A percentile compares a stretch with the other conserved stretches of the same genome.
phyloP scores from a whole-genome alignment of 2,329 filamentous ascomycete genomes.

The Coleophoma eucalyptorum region DNA sequence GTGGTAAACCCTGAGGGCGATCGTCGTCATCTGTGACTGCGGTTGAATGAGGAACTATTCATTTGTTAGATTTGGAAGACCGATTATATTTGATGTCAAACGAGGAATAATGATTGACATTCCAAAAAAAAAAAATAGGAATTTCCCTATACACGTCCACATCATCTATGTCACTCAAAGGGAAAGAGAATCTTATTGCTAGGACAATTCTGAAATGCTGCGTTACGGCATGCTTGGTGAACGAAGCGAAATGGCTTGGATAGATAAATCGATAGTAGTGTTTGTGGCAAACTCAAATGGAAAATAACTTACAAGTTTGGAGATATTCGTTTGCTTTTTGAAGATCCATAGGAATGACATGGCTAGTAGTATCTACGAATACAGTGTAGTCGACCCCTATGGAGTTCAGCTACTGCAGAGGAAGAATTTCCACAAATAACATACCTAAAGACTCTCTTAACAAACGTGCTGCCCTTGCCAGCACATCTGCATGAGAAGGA shows the following conservation, averaged over 20 bases:
- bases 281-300: neutral
- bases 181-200: no score
- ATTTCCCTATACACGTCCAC: neutral
- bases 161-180: no score
- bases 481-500: constrained; percentile 3
- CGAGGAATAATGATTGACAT: no score
- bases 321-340: neutral
- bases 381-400: constrained; percentile 9
- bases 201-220: no score
- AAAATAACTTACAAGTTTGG: neutral
- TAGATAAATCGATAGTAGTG: neutral
- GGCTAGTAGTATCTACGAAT: neutral
- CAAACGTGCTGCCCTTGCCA: constrained; percentile 8
- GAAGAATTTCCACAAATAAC: neutral
- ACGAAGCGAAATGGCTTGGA: no score
- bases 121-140: neutral
- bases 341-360: neutral
- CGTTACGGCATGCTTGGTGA: no score
- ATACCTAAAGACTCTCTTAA: constrained; percentile 10
- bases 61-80: no score
- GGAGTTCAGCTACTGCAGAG: neutral
- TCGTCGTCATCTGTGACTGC: no score
- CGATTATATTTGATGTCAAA: no score
- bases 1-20: no score
- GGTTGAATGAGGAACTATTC: no score